Evolutionary conservation across 768 basidiomycete species (phyloP).

Genomic region (Mycena olivaceomarginata): DNA sequence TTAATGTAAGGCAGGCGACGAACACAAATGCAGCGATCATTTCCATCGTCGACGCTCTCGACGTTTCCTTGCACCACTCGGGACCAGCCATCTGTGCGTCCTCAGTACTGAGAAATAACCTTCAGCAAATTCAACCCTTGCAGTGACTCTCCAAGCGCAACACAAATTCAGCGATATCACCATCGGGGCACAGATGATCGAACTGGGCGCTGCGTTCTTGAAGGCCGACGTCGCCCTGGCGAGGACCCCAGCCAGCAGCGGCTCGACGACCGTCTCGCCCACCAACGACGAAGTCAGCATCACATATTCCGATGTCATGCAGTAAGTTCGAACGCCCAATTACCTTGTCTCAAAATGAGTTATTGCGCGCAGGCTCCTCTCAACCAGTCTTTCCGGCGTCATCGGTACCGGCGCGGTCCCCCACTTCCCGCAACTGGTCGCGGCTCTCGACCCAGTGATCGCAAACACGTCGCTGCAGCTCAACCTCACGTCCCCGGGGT

Average conservation of each 20-base stretch:
- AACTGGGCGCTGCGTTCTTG: slow-evolving; percentile 22
- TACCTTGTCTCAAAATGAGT: not conserved
- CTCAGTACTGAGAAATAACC: too few species aligned
- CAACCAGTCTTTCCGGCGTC: slow-evolving; percentile 35
- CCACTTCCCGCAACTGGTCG: slow-evolving; percentile 23
- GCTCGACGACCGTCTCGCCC: slow-evolving; percentile 39
- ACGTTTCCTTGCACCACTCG: slow-evolving; percentile 8
- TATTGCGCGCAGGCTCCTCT: slow-evolving; percentile 16
- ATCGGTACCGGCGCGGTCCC: slow-evolving; percentile 26
- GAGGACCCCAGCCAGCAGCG: slow-evolving; percentile 33
- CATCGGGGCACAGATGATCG: slow-evolving; percentile 14
- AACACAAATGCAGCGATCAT: slow-evolving; percentile 32
- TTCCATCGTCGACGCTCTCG: slow-evolving; percentile 22
- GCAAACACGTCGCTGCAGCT: slow-evolving; percentile 31
- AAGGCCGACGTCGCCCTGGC: slow-evolving; percentile 22
- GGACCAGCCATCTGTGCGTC: slow-evolving; percentile 28
- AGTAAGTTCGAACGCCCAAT: slow-evolving; percentile 13
- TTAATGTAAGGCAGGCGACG: slow-evolving; percentile 18
- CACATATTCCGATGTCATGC: slow-evolving; percentile 32
- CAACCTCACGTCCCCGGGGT: slow-evolving; percentile 37
- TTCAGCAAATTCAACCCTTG: not conserved
- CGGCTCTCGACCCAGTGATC: slow-evolving; percentile 33
- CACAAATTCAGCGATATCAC: slow-evolving; percentile 34
- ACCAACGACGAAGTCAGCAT: slow-evolving; percentile 44
- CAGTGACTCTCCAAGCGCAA: slow-evolving; percentile 33